Evolutionary conservation across 2,329 filamentous ascomycete genomes (phyloP), one percentile per base, ranked within the genome.

Genomic region (Coniochaeta sp.): DNA sequence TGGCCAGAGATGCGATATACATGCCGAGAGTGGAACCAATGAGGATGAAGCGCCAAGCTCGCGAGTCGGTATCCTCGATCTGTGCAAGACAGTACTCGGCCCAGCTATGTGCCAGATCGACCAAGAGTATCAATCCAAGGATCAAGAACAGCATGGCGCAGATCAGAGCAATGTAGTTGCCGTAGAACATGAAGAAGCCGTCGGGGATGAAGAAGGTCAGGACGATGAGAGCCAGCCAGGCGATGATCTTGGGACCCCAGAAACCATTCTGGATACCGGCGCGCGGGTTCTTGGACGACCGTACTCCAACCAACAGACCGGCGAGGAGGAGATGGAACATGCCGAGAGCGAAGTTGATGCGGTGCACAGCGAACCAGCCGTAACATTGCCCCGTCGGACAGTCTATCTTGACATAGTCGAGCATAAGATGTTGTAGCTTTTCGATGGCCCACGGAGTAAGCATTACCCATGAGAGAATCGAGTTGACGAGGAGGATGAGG

Each of bases 361-460:
- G 85, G 68, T 99, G 92, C 38, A 97, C 92, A 6, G 94, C 94
- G 47, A 96, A 85, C 82, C 94, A 99, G 60, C 94, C 94, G 65
- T 95, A 88, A 67, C 94, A 99, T 65, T 92, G 81, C 60, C 92
- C 89, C 48, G 88, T 91, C 26, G 89, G 86, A 67, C 94, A 99
- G 63, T 87, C 86, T 65, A 99, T 95, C 63, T 90, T 91, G 74
- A 99, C 91, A 65, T 96, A 97, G 71, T 97, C 91, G 58, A 99
- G 79, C 12, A 90, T 94, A 51, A 97, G 77, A 58, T 95, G 83
- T 71, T 97, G 85, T 6, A 99, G 78, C 68, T 97, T 97, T 63
- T 96, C 89, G 66, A 99, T 89, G 30, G 94, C 94, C 94, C 94
- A 99, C 50, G 91, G 89, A 20, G 94, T 99, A 73, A 99, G 90